A percentile compares a stretch with the other conserved stretches of the same genome.
These are phyloP conservation scores for Lentithecium fluviatile DNA, from an alignment of 495 filamentous ascomycete species.

Conservation along the genomic window DNA sequence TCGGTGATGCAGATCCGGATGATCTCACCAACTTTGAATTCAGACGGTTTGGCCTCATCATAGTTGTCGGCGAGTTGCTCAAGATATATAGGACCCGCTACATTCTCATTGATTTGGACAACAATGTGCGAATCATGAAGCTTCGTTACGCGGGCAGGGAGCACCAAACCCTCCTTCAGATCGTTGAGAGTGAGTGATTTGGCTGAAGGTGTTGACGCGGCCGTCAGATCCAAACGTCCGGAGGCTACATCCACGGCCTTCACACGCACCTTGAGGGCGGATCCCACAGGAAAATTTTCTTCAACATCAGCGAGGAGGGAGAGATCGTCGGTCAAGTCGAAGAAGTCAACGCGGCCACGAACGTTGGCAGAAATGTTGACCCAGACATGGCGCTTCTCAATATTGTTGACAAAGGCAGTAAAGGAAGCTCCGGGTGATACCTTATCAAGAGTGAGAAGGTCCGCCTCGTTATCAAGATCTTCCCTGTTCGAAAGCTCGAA, in stretches of 20 bases:
- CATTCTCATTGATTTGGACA: slow-evolving; percentile 74
- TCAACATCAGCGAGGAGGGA: slow-evolving; percentile 70
- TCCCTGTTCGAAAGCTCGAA: slow-evolving; percentile 85
- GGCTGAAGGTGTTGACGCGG: slow-evolving; percentile 54
- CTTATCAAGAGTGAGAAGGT: slow-evolving; percentile 68
- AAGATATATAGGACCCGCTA: slow-evolving; percentile 72
- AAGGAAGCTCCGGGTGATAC: slow-evolving; percentile 66
- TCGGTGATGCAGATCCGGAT: slow-evolving; percentile 78
- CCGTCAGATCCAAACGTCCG: slow-evolving; percentile 77
- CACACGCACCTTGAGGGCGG: slow-evolving; percentile 75
- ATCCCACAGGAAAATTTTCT: slow-evolving; percentile 86
- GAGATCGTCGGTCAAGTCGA: slow-evolving; percentile 84
- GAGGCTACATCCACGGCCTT: slow-evolving; percentile 69
- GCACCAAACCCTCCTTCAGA: slow-evolving; percentile 71
- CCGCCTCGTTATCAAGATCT: slow-evolving; percentile 54
- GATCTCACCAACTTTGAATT: slow-evolving; percentile 76
- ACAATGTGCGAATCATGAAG: slow-evolving; percentile 77
- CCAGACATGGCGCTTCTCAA: slow-evolving; percentile 75
- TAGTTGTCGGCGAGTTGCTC: slow-evolving; percentile 86
- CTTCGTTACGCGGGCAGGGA: slow-evolving; percentile 81
- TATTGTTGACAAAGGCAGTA: slow-evolving; percentile 86
- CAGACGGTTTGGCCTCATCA: slow-evolving; percentile 64
- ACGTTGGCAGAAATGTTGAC: slow-evolving; percentile 89
- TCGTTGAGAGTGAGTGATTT: slow-evolving; percentile 63
- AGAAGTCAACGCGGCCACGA: slow-evolving; percentile 72